Conservation (phyloP, 768 basidiomycete genomes). For the Agaricus subrufescens region DNA sequence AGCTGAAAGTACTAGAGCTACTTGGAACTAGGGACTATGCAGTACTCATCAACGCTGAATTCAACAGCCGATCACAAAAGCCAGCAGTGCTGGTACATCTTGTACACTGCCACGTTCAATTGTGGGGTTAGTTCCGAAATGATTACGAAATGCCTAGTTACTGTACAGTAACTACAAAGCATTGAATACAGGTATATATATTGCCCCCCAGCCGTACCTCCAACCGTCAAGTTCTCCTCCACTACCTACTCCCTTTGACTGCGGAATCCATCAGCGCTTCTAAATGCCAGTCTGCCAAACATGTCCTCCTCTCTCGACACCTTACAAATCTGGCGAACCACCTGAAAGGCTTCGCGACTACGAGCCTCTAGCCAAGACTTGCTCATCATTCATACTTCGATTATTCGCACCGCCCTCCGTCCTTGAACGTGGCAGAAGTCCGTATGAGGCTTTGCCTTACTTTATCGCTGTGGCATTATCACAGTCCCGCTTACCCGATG, state of each 20-base stretch:
- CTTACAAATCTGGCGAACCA: not conserved
- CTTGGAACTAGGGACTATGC: too few species aligned
- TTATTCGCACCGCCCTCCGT: not conserved
- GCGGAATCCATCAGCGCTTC: too few species aligned
- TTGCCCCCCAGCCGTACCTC: not conserved
- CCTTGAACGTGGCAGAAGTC: not conserved
- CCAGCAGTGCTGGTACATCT: not conserved
- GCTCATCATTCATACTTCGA: slow-evolving; percentile 4
- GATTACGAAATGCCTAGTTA: not conserved
- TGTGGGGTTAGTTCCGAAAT: not conserved
- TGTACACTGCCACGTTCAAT: too few species aligned
- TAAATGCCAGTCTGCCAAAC: not conserved
- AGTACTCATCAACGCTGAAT: too few species aligned
- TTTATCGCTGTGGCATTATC: slow-evolving; percentile 9
- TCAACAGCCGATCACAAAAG: not conserved
- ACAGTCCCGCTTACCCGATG: slow-evolving; percentile 5
- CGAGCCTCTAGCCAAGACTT: slow-evolving; percentile 9
- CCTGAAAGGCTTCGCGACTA: slow-evolving; percentile 5
- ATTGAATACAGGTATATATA: not conserved
- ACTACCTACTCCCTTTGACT: too few species aligned
- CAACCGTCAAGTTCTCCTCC: not conserved
- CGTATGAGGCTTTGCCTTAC: slow-evolving; percentile 1
- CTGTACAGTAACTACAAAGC: not conserved
- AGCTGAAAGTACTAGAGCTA: too few species aligned
- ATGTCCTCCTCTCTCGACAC: not conserved